Conservation (phyloP, 768 basidiomycete species). For the Kwoniella europaea region DNA sequence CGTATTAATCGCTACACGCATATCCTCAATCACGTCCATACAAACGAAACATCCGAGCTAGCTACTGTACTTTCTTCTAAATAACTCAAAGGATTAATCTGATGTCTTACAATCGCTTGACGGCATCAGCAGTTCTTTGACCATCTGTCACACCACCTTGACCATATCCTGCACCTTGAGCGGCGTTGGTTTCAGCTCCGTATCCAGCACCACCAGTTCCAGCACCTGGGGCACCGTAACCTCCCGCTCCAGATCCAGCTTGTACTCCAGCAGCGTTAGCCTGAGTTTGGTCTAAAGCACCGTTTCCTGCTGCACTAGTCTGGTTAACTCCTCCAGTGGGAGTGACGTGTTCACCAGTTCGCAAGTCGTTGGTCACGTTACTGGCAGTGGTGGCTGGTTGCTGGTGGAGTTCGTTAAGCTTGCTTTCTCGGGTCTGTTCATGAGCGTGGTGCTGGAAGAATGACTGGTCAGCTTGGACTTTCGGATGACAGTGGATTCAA, state of each 20-base stretch:
- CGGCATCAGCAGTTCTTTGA: constrained; percentile 15
- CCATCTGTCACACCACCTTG: constrained; percentile 10
- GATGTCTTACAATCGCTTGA: background rate
- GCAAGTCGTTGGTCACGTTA: constrained; percentile 22
- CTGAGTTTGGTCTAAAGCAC: constrained; percentile 17
- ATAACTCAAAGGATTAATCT: too few species aligned
- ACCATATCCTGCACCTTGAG: constrained; percentile 11
- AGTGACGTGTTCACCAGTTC: constrained; percentile 19
- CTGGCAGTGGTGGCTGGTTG: constrained; percentile 15
- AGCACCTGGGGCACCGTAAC: background rate
- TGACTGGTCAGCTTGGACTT: background rate
- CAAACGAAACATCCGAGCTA: too few species aligned
- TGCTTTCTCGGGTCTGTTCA: constrained; percentile 19
- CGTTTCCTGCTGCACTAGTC: constrained; percentile 11
- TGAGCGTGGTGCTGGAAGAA: constrained; percentile 12
- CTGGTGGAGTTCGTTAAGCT: constrained; percentile 22
- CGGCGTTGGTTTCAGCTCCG: background rate
- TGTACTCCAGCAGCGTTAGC: constrained; percentile 15
- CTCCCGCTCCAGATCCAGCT: constrained; percentile 1
- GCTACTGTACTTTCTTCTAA: background rate
- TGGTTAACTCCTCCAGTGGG: constrained; percentile 12
- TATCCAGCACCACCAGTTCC: constrained; percentile 15
- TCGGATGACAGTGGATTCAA: background rate
- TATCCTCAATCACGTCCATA: background rate
- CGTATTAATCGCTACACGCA: constrained; percentile 12